These are phyloP conservation scores for Syzygium oleosum DNA, from an alignment of 345 rosid species.

Conservation along the genomic window DNA sequence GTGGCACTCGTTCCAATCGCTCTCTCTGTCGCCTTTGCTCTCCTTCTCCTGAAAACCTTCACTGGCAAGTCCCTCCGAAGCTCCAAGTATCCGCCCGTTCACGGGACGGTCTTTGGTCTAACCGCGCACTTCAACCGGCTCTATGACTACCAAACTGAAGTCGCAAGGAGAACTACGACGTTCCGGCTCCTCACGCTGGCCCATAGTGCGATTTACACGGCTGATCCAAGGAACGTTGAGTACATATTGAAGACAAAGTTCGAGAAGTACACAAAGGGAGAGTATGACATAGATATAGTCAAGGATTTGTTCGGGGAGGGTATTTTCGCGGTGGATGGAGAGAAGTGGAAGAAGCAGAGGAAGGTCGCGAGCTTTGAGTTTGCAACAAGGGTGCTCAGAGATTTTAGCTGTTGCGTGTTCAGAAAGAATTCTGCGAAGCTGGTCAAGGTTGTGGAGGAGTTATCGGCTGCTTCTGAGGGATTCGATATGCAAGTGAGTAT, in stretches of 20 bases:
- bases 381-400: constrained; percentile 60
- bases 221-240: constrained; percentile 55
- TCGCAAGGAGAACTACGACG: constrained; percentile 34
- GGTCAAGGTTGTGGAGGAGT: constrained; percentile 16
- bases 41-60: constrained; percentile 22
- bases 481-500: constrained; percentile 66
- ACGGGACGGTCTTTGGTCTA: constrained; percentile 39
- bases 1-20: constrained; percentile 9
- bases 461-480: constrained; percentile 15
- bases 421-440: constrained; percentile 45
- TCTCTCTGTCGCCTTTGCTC: constrained; percentile 6
- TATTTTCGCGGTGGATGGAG: constrained; percentile 65
- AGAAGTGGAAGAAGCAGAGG: constrained; percentile 77
- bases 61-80: constrained; percentile 38
- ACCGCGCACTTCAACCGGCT: constrained; percentile 31
- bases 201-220: constrained; percentile 38
- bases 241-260: constrained; percentile 50
- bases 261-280: constrained; percentile 41
- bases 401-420: constrained; percentile 59
- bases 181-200: constrained; percentile 40
- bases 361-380: constrained; percentile 76
- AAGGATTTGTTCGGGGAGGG: constrained; percentile 69
- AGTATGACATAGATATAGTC: constrained; percentile 6
- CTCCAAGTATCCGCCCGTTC: constrained; percentile 38
- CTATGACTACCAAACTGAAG: constrained; percentile 49